phyloP scores from a whole-genome alignment of 345 rosid species.

The Citrus glauca region DNA sequence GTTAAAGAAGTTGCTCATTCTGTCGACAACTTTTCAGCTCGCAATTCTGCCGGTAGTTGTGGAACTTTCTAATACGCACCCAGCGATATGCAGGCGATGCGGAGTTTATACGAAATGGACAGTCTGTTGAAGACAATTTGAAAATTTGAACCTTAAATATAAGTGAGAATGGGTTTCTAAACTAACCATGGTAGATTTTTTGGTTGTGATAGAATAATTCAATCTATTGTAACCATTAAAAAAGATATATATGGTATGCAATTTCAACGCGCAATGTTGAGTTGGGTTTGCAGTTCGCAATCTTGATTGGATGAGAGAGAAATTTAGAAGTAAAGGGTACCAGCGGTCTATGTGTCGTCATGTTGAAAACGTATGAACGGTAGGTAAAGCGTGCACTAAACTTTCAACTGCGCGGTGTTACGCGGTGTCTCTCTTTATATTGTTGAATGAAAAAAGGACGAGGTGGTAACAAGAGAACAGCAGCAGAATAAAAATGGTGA shows the following conservation, averaged over 20 bases:
- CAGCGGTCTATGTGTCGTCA: not conserved
- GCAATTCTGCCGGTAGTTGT: not conserved
- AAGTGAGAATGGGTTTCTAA: too few species aligned
- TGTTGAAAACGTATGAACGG: not conserved
- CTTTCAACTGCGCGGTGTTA: not conserved
- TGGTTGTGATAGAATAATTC: too few species aligned
- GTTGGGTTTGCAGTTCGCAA: too few species aligned
- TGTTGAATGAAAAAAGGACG: not conserved
- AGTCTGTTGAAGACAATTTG: not conserved
- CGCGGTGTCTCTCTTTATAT: not conserved
- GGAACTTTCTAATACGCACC: not conserved
- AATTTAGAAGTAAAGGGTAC: not conserved
- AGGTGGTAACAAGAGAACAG: not conserved
- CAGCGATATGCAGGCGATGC: not conserved
- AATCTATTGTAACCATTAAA: too few species aligned
- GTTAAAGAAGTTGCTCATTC: not conserved
- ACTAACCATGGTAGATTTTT: too few species aligned
- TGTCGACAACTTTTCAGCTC: not conserved
- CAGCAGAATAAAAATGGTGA: slow-evolving; percentile 18
- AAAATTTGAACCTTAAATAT: not conserved
- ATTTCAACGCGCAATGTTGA: too few species aligned
- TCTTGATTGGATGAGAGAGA: too few species aligned
- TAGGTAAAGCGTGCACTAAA: not conserved
- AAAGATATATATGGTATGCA: too few species aligned
- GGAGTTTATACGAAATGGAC: not conserved